Evolutionary conservation across 306 rosid genomes (phyloP).

Genomic region (Medicago arabica): DNA sequence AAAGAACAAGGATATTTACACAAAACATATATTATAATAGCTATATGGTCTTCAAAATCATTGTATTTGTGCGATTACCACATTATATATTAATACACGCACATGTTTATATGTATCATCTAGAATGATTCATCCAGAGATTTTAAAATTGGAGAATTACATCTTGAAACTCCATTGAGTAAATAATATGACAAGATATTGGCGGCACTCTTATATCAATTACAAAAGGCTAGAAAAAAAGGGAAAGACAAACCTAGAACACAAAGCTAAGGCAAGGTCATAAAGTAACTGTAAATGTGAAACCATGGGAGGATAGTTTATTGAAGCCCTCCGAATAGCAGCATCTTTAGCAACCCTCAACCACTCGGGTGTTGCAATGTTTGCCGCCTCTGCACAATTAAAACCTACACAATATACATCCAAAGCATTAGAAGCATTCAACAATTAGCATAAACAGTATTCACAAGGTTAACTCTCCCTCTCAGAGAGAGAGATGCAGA

Average conservation of each 20-base stretch:
- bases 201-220: conserved; percentile 1
- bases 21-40: conserved; percentile 24
- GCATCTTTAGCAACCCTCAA: conserved; percentile 96
- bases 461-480: background rate
- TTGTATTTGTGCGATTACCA: conserved; percentile 37
- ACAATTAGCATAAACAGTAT: conserved; percentile 26
- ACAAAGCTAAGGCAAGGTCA: conserved; percentile 90
- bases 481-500: background rate
- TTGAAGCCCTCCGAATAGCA: conserved; percentile 96
- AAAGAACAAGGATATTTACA: conserved; percentile 46
- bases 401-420: conserved; percentile 66
- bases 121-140: conserved; percentile 28
- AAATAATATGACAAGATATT: conserved; percentile 17
- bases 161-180: conserved; percentile 23
- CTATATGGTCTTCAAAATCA: conserved; percentile 32
- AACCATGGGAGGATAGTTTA: conserved; percentile 98
- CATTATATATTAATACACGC: conserved; percentile 19
- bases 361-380: conserved; percentile 99
- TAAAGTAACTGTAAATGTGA: conserved; percentile 97
- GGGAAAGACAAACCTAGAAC: conserved; percentile 78
- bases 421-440: conserved; percentile 45
- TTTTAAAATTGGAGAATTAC: conserved; percentile 26
- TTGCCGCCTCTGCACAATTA: conserved; percentile 97
- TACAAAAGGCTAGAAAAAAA: conserved; percentile 36
- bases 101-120: background rate